Base-by-base conservation (phyloP, 371 early-diverging fungal genomes). In the Vavraia culicis region DNA sequence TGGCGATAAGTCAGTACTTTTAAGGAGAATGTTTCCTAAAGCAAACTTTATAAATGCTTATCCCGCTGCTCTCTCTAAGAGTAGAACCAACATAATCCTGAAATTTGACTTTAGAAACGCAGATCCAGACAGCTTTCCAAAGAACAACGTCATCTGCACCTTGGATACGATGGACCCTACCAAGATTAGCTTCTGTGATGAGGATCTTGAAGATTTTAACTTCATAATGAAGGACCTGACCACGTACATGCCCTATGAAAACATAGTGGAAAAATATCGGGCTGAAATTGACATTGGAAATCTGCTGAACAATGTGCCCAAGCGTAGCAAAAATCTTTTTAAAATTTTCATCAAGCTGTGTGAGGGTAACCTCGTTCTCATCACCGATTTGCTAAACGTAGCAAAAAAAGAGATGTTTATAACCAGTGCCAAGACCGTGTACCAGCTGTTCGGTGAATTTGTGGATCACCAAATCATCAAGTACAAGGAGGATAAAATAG, bases 201-300 rank as follows among this genome's bases (percentile, higher is more conserved):
- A 48, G 32, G 60, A 66, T n/a, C 15, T 62, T 0, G 41, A 44
- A 32, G 36, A 41, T 3, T 59, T 59, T 42, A 66, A 66, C 48
- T 54, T 66, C 33, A 55, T 66, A 19, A 50, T 57, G 34, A 53
- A 61, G 43, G 67, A 66, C 41, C 40, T 66, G 8, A 66, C 67
- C 3, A 66, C 67, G n/a, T 63, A 47, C 38, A 50, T 46, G 22
- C 46, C 54, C 31, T 66, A 66, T 40, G 57, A 58, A 11, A 62
- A 65, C 13, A 23, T 36, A 15, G 11, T 52, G 7, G 59, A 53
- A 20, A 34, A 16, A 21, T 41, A 45, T 19, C 48, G 38, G 0
- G 21, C 18, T 16, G 32, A 35, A 39, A 7, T 7, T 4, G 38
- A 27, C 16, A 18, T 42, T 14, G 11, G 46, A 9, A 53, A 31